Conservation (phyloP, 83 land plant species). For the Picea abies region DNA sequence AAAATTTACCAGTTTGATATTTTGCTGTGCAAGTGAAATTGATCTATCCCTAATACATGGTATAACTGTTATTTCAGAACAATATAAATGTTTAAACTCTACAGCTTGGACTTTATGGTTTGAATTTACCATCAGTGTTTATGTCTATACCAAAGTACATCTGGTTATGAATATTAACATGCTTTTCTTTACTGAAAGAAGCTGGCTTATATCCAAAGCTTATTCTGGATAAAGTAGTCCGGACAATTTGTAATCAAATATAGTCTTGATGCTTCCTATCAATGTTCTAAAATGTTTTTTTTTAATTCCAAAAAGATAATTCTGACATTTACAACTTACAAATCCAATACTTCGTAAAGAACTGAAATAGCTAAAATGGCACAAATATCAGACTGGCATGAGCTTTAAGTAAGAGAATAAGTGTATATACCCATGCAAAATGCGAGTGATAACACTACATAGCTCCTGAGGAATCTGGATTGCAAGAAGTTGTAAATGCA, state of each 20-base stretch:
- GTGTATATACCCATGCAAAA: conserved; percentile 3
- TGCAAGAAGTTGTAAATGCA: conserved; percentile 4
- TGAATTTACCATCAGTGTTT: too few species aligned
- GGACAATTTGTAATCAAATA: not conserved
- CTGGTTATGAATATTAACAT: too few species aligned
- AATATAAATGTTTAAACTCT: too few species aligned
- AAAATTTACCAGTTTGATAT: too few species aligned
- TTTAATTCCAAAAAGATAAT: not conserved
- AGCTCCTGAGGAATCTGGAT: conserved; percentile 3
- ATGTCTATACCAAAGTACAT: too few species aligned
- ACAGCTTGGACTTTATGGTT: too few species aligned
- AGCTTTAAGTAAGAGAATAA: not conserved
- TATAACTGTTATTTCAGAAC: too few species aligned
- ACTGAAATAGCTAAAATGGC: not conserved
- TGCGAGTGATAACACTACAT: not conserved
- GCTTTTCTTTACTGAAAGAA: too few species aligned
- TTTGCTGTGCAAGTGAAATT: too few species aligned
- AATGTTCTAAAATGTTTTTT: not conserved
- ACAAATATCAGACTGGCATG: not conserved
- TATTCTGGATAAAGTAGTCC: not conserved
- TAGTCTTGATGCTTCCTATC: too few species aligned
- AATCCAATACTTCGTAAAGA: not conserved
- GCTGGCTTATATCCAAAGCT: too few species aligned
- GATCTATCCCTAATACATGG: too few species aligned
- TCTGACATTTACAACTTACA: not conserved